Evolutionary conservation across 1,284 basidiomycete genomes (phyloP).

Genomic region (Puccinia horiana): DNA sequence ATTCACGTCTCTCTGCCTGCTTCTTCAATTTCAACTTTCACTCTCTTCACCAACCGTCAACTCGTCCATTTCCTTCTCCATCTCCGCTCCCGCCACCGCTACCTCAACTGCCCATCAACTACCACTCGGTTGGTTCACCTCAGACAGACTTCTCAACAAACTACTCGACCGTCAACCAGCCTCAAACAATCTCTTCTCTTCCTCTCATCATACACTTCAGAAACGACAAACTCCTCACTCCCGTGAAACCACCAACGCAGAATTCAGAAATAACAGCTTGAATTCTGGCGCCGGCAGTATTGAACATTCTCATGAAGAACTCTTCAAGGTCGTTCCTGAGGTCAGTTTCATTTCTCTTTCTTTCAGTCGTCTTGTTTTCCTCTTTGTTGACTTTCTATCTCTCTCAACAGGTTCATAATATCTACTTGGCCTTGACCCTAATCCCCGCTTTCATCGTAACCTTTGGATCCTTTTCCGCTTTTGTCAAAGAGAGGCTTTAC

Average conservation of each 20-base stretch:
- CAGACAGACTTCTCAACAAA: not conserved
- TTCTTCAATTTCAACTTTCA: not conserved
- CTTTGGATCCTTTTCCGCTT: slow-evolving; percentile 46
- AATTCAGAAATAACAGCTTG: slow-evolving; percentile 31
- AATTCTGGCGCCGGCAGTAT: slow-evolving; percentile 6
- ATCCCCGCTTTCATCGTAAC: slow-evolving; percentile 47
- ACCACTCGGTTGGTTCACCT: slow-evolving; percentile 3
- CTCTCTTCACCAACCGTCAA: slow-evolving; percentile 10
- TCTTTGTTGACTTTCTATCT: not conserved
- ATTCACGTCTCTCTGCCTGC: not conserved
- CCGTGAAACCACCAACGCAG: not conserved
- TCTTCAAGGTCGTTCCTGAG: slow-evolving; percentile 33
- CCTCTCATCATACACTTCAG: not conserved
- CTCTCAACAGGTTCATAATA: slow-evolving; percentile 24
- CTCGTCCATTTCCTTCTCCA: not conserved
- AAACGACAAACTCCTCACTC: not conserved
- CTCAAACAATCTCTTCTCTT: not conserved
- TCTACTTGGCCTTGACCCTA: slow-evolving; percentile 23
- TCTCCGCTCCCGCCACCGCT: not conserved
- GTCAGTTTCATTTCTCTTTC: not conserved
- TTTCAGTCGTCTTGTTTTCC: not conserved
- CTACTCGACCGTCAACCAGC: not conserved
- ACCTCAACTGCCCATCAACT: not conserved
- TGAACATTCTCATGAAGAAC: slow-evolving; percentile 34
- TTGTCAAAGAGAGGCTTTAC: slow-evolving; percentile 64